Evolutionary conservation across 1,284 basidiomycete species (phyloP), one percentile per base, ranked within the genome.

Genomic region (Neonothopanus nambi): DNA sequence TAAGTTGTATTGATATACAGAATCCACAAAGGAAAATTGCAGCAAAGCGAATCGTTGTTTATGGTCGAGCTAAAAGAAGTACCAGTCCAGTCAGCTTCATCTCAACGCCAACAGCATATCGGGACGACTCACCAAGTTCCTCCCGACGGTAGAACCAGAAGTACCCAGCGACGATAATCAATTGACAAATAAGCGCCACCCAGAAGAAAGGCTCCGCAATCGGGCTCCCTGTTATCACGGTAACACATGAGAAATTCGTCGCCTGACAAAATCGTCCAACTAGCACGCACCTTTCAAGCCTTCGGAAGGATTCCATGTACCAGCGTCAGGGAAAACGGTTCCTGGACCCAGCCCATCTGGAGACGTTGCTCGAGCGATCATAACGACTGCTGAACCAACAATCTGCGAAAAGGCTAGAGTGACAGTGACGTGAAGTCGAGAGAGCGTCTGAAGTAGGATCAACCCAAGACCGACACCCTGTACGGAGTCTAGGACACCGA

Each of bases 81-180:
- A n/a, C n/a, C n/a, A n/a, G n/a, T n/a, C n/a, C 26, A 33, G 30
- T 33, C 30, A 33, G 30, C 30, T 33, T 9, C 8, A 33, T 33
- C 30, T 11, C 30, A 33, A 33, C 8, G 8, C 30, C 9, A 33
- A 13, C 9, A 33, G 13, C 3, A 13, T 3, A 13, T 33, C 8
- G 30, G 8, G 13, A 20, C 26, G 26, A 71, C 84, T 54, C 65
- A 87, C 86, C 68, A 57, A 92, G 80, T 67, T 92, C 90, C 69
- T 92, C 90, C 73, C 91, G 91, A 66, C 90, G 85, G 70, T 92
- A 96, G 82, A 95, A 94, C 89, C 90, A 90, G 77, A 95, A 93
- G 76, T 95, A 96, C 20, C 93, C 93, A 56, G 88, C 72, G 52
- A 95, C 91, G 65, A 96, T 93, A 58, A 93, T 69, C 54, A 95